A percentile compares a stretch with the other conserved stretches of the same genome.
These are phyloP conservation scores for Parmelia sp. DNA, from an alignment of 495 filamentous ascomycete genomes.

Conservation along the genomic window DNA sequence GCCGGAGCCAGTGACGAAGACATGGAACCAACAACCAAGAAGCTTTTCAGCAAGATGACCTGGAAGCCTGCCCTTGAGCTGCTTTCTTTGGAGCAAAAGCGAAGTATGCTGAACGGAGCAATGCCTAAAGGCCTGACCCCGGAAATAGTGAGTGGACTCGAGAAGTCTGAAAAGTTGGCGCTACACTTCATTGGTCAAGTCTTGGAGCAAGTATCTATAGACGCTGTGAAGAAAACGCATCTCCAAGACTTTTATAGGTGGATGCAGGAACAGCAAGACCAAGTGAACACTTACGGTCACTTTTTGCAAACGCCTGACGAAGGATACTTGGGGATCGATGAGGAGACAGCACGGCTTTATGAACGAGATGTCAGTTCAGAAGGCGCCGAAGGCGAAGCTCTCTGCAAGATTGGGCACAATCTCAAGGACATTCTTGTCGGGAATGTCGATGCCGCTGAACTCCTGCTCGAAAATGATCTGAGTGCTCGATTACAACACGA, in stretches of 20 bases:
- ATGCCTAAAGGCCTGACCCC: background rate
- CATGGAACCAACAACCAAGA: constrained; percentile 2
- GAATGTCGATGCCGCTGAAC: constrained; percentile 1
- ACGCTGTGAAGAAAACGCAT: constrained; percentile 2
- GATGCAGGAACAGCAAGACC: constrained; percentile 13
- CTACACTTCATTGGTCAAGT: background rate
- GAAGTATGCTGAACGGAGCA: constrained; percentile 1
- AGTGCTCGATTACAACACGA: constrained; percentile 5
- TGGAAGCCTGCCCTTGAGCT: constrained; percentile 15
- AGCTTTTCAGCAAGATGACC: constrained; percentile 13
- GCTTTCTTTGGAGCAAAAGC: constrained; percentile 7
- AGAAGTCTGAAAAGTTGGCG: background rate
- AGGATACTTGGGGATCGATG: background rate
- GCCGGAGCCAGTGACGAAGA: background rate
- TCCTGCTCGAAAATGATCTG: constrained; percentile 1
- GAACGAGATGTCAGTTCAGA: background rate
- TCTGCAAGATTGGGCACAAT: background rate
- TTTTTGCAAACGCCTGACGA: background rate
- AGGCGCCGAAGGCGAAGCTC: background rate
- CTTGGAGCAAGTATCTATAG: constrained; percentile 4
- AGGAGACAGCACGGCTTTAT: background rate
- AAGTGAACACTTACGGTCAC: background rate
- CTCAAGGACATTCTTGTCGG: constrained; percentile 10
- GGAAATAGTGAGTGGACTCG: background rate
- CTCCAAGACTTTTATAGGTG: constrained; percentile 15